Evolutionary conservation across 805 yeast genomes (phyloP), one percentile per base, ranked within the genome.

Genomic region (Candida tammaniensis): DNA sequence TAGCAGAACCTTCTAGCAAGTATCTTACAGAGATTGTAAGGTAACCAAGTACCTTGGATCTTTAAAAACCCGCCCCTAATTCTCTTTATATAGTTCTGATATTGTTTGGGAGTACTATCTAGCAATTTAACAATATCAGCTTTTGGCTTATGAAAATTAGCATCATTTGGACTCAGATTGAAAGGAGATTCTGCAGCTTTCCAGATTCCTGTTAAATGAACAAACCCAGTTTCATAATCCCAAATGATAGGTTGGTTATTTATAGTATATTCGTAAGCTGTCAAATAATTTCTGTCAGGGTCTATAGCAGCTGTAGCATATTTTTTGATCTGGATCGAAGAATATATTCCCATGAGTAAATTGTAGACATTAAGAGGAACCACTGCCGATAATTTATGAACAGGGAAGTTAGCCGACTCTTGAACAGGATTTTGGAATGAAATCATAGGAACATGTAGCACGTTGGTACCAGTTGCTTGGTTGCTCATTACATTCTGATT

Each of bases 1-100:
- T 74, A 87, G 61, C 95, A 85, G 48, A 87, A 84, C 33, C 82
- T 73, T 21, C 76, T 57, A 3, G 95, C 91, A 34, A 88, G 63
- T 20, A 74, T 61, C 40, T 70, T 70, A 16, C 94, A 87, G 32
- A 84, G 66, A 7, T 72, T 74, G 50, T 61, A 82, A 2, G 95
- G 91, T 24, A 87, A 61, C 96, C 96, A 89, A 7, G 96, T 86
- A 4, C 97, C 97, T 61, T 88, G 97, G 45, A 89, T 86, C 64
- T 87, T 87, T 44, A 88, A 71, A 49, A 78, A 86, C 2, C 96
- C 97, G 30, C 97, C 97, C 36, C 96, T 67, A 11, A 88, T 86
- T 32, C 96, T 73, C 48, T 77, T 77, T 35, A 82, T 71, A 26
- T 69, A 72, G 12, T 70, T 74, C 44, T 76, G 86, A 35, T 79